Evolutionary conservation across 257 asterid species (phyloP), one percentile per base, ranked within the genome.

Genomic region (Paraleonurus japonicus): DNA sequence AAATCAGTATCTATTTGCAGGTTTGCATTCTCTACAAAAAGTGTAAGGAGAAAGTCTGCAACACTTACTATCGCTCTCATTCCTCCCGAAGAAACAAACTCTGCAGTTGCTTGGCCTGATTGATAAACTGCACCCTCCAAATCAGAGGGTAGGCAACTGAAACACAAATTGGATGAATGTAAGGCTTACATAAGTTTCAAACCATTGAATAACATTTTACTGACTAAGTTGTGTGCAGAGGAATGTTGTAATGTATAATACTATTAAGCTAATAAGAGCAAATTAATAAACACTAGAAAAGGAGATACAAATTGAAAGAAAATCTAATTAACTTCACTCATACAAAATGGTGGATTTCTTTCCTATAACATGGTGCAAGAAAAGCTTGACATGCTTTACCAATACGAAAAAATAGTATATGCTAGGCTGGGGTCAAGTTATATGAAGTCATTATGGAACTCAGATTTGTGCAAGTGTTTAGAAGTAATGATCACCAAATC

Each of bases 101-200:
- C 82, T 1, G 96, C 96, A 75, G 82, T 77, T 71, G 98, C 96
- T 85, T 79, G 85, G 79, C 96, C 92, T 2, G 98, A 88, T 79
- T 94, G 98, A 61, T 75, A 83, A 73, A 94, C 95, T 26, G 98
- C 98, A 73, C 96, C 98, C 84, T 82, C 97, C 95, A 94, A 82
- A 80, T 88, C 96, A 79, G 90, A 84, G 68, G 98, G 97, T 81
- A 94, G 78, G 79, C 96, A 90, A 80, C 98, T 94, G 90, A 79
- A 81, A 83, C 75, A 82, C 53, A 63, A 54, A 62, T 7, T 24
- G 27, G 77, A 50, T 47, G 53, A 37, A 59, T 48, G 50, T 9
- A 72, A 58, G 35, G 9, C 47, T 8, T 7, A 64, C 45, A 27
- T 57, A 2, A 32, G 57, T 45, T 24, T 13, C n/a, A 55, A 20